These are phyloP conservation scores for Fusarium fracticaudum DNA, from an alignment of 2,329 filamentous ascomycete species.

Conservation along the genomic window DNA sequence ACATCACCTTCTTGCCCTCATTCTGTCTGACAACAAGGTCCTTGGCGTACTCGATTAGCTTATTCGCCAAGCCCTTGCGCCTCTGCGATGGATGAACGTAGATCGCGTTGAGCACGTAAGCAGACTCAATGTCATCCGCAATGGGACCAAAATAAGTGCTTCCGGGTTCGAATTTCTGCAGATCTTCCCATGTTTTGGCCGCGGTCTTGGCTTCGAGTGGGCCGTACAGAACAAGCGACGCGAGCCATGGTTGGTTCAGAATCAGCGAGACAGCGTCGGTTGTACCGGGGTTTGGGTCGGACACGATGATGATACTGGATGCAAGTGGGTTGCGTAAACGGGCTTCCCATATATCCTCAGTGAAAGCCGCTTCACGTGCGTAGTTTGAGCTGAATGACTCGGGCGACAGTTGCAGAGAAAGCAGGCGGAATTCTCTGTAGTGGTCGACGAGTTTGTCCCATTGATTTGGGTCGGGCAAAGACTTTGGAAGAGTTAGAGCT, in stretches of 20 bases:
- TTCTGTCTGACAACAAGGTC: background rate
- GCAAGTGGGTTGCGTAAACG: constrained; percentile 8
- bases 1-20: background rate
- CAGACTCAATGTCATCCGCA: background rate
- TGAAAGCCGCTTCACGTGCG: background rate
- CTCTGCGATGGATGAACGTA: constrained; percentile 19
- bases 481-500: background rate
- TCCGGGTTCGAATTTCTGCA: background rate
- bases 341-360: background rate
- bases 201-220: constrained; percentile 6
- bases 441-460: constrained; percentile 5
- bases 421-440: constrained; percentile 18
- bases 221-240: constrained; percentile 12
- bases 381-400: constrained; percentile 25
- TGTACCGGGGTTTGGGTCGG: background rate
- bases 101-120: constrained; percentile 22
- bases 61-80: constrained; percentile 11
- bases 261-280: background rate
- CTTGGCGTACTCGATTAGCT: constrained; percentile 12
- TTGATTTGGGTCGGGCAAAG: background rate
- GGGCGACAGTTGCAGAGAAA: constrained; percentile 11
- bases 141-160: background rate
- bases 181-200: background rate
- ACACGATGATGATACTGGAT: background rate
- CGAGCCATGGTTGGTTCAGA: constrained; percentile 15